A percentile compares a stretch with the other conserved stretches of the same genome.
Conservation (phyloP, 208 protist species). For the Trypanosoma mega region DNA sequence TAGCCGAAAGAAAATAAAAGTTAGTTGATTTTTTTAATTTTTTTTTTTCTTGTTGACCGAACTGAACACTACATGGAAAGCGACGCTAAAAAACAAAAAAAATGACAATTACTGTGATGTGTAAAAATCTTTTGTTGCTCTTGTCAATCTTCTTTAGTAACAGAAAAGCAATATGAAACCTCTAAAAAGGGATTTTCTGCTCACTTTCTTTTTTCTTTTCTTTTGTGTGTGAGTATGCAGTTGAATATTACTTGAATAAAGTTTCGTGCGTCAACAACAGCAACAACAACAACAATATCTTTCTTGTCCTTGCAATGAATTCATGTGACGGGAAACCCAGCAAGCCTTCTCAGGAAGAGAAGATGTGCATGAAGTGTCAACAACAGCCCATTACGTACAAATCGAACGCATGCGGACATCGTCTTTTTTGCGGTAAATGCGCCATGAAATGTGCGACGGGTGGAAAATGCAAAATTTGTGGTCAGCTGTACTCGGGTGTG, state of each 20-base stretch:
- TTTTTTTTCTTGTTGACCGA: conserved; percentile 27
- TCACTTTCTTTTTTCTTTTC: conserved; percentile 8
- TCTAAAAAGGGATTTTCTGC: background rate
- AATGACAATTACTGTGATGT: background rate
- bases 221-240: background rate
- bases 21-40: no score
- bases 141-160: conserved; percentile 9
- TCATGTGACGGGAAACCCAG: no score
- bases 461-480: conserved; percentile 72
- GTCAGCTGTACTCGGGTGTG: conserved; percentile 53
- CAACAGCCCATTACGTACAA: conserved; percentile 48
- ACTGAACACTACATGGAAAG: no score
- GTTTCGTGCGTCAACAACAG: no score
- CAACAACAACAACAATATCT: no score
- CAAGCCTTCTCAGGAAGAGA: no score
- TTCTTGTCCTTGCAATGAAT: no score
- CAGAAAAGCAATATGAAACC: no score
- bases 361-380: conserved; percentile 70
- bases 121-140: background rate
- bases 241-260: conserved; percentile 7
- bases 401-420: conserved; percentile 60
- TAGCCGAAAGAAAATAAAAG: no score
- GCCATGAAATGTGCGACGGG: conserved; percentile 87
- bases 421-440: conserved; percentile 69
- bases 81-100: no score